A percentile compares a stretch with the other conserved stretches of the same genome.
Conservation (phyloP, 1,284 basidiomycete genomes). For the Cutaneotrichosporon sp. region DNA sequence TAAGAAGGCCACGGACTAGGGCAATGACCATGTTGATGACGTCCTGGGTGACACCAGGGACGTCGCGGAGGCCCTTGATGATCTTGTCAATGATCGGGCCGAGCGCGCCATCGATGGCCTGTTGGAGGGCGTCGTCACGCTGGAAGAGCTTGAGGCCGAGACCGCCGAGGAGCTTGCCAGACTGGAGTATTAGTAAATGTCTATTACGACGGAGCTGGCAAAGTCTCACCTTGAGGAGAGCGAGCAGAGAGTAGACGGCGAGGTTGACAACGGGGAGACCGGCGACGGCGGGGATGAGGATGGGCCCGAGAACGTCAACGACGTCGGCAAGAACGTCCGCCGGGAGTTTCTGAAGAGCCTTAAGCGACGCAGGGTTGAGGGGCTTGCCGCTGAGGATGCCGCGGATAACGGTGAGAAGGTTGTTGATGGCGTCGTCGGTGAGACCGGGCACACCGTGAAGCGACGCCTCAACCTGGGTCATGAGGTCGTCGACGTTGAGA, state of each 20-base stretch:
- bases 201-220: too few relatives aligned
- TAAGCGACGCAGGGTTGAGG: neutral
- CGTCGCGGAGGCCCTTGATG: neutral
- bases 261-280: neutral
- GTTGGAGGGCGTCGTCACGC: too few relatives aligned
- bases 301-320: neutral
- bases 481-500: too few relatives aligned
- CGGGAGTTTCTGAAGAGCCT: neutral
- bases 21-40: neutral
- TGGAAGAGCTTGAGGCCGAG: neutral
- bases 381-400: neutral
- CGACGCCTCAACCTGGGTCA: too few relatives aligned
- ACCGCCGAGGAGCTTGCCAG: neutral
- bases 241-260: neutral
- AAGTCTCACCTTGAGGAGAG: neutral
- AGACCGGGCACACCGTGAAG: too few relatives aligned
- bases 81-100: neutral
- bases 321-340: neutral
- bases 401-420: neutral
- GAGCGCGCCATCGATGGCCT: too few relatives aligned
- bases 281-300: neutral
- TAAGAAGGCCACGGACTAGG: neutral
- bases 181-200: too few relatives aligned
- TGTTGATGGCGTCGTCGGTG: too few relatives aligned
- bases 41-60: neutral